A percentile compares a stretch with the other conserved stretches of the same genome.
Conservation (phyloP, 2,329 filamentous ascomycete species). For the Alternaria metachromatica region DNA sequence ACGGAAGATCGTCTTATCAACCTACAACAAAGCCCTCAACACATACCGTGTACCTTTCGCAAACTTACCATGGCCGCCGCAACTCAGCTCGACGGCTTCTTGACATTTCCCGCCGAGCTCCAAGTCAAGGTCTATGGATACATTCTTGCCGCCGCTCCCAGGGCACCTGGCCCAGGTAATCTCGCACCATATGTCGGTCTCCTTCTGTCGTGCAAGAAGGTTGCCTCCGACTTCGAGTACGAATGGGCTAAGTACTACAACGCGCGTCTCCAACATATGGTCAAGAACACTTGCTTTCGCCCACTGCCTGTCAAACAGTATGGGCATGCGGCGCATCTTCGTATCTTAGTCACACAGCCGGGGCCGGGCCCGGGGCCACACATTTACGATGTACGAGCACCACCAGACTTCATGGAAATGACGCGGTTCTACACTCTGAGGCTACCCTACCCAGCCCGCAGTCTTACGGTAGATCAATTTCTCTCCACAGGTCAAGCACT, state of each 20-base stretch:
- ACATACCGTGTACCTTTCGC: not conserved
- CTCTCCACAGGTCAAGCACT: not conserved
- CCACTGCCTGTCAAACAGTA: not conserved
- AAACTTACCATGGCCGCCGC: not conserved
- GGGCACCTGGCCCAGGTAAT: not conserved
- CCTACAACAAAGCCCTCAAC: not conserved
- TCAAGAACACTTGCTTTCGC: not conserved
- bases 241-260: not conserved
- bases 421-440: not conserved
- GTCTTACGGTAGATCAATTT: not conserved
- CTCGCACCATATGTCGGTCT: not conserved
- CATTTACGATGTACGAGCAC: not conserved
- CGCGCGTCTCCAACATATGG: not conserved
- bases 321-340: not conserved
- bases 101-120: not conserved
- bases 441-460: not conserved
- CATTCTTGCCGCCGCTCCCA: not conserved
- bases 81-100: not conserved
- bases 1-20: not conserved
- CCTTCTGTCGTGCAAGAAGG: not conserved
- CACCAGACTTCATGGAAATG: not conserved
- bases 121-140: not conserved
- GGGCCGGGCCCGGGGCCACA: not conserved
- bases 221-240: not conserved
- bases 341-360: not conserved